phyloP scores from a whole-genome alignment of 2,329 filamentous ascomycete genomes.

The Thelonectria rubi region DNA sequence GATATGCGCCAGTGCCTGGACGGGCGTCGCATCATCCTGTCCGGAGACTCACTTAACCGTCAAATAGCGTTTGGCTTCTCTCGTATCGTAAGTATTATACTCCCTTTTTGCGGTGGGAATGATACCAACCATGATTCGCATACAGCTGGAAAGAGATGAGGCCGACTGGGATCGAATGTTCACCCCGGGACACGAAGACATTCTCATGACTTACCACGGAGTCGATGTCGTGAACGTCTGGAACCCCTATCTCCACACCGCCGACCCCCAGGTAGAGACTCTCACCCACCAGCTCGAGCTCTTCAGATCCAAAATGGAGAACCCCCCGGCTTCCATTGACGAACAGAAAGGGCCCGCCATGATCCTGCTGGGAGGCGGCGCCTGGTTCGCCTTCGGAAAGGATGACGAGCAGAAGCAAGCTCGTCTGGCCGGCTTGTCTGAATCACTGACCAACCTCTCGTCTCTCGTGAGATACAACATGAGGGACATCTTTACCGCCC shows the following conservation, averaged over 20 bases:
- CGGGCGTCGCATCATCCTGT: slow-evolving; percentile 61
- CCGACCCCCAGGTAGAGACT: slow-evolving; percentile 34
- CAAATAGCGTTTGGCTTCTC: slow-evolving; percentile 60
- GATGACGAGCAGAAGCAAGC: background rate
- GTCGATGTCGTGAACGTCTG: slow-evolving; percentile 2
- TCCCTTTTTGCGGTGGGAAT: background rate
- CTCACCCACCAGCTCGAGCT: slow-evolving; percentile 36
- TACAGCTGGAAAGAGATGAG: slow-evolving; percentile 9
- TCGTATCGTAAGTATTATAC: slow-evolving; percentile 9
- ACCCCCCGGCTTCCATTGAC: slow-evolving; percentile 25
- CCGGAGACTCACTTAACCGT: slow-evolving; percentile 66
- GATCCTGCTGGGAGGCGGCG: slow-evolving; percentile 2
- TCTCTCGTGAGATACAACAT: slow-evolving; percentile 25
- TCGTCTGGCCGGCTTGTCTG: slow-evolving; percentile 32
- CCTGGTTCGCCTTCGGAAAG: slow-evolving; percentile 11
- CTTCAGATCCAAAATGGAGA: slow-evolving; percentile 33
- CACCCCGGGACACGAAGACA: background rate
- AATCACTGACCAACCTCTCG: background rate
- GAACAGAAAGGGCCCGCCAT: slow-evolving; percentile 33
- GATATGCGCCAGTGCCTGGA: slow-evolving; percentile 63
- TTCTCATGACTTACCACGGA: slow-evolving; percentile 6
- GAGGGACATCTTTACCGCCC: slow-evolving; percentile 29
- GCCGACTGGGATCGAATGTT: slow-evolving; percentile 1
- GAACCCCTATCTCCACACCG: slow-evolving; percentile 8
- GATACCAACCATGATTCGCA: background rate